A percentile compares a stretch with the other conserved stretches of the same genome.
phyloP scores from a whole-genome alignment of 176 grass and related monocot genomes.

The Phragmites australis region DNA sequence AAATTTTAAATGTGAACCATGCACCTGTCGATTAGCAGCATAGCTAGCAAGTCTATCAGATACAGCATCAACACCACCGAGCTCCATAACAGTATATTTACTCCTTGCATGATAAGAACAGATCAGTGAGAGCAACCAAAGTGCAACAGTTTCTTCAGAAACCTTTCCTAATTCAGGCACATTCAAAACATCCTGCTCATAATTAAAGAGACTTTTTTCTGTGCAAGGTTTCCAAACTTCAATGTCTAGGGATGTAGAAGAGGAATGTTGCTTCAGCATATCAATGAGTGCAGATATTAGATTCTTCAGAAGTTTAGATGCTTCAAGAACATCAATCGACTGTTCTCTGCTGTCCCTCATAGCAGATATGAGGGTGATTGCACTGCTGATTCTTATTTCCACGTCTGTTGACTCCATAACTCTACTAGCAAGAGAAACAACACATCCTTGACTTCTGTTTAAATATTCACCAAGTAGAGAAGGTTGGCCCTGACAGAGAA shows the following conservation, averaged over 20 bases:
- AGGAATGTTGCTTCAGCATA: conserved; percentile 72
- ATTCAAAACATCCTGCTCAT: conserved; percentile 61
- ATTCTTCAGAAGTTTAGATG: conserved; percentile 61
- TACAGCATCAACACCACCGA: conserved; percentile 66
- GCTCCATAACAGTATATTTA: conserved; percentile 77
- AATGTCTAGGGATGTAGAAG: conserved; percentile 58
- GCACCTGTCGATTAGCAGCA: conserved; percentile 64
- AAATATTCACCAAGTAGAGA: conserved; percentile 74
- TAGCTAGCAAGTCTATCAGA: conserved; percentile 81
- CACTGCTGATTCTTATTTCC: conserved; percentile 76
- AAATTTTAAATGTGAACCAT: conserved; percentile 36
- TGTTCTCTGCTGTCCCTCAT: conserved; percentile 65
- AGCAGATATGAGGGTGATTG: conserved; percentile 68
- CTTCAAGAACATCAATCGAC: conserved; percentile 61
- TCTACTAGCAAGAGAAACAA: conserved; percentile 74
- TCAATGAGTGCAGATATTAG: conserved; percentile 74
- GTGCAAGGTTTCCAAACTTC: conserved; percentile 63
- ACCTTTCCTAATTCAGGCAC: conserved; percentile 55
- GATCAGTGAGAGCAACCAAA: conserved; percentile 81
- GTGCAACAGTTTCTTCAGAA: conserved; percentile 74
- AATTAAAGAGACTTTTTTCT: conserved; percentile 57
- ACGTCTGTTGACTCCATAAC: conserved; percentile 63
- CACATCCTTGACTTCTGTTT: conserved; percentile 62
- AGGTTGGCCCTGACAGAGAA: conserved; percentile 69
- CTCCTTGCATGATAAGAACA: conserved; percentile 63